Evolutionary conservation across 1,139 yeast genomes (phyloP).

Genomic region (Nadsonia commutata): DNA sequence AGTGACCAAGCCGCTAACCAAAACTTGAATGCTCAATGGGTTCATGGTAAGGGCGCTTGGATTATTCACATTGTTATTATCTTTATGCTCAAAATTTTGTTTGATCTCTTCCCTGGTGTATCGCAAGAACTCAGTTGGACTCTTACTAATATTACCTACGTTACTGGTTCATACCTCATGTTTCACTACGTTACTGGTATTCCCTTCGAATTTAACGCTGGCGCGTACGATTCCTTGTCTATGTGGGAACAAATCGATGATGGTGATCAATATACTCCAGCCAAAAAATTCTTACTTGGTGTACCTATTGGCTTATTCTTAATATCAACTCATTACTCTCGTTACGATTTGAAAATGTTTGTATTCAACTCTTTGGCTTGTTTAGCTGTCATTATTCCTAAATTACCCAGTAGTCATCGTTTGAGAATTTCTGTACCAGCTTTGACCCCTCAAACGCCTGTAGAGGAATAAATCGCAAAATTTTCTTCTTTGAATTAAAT

Average conservation of each 20-base stretch:
- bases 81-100: conserved; percentile 54
- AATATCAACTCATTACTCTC: conserved; percentile 80
- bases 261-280: conserved; percentile 94
- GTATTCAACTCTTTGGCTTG: conserved; percentile 70
- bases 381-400: conserved; percentile 72
- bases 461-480: no score
- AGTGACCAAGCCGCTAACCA: conserved; percentile 84
- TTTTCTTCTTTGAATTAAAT: no score
- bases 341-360: conserved; percentile 68
- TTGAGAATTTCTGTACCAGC: conserved; percentile 23
- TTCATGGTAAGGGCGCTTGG: conserved; percentile 86
- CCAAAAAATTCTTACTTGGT: conserved; percentile 79
- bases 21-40: conserved; percentile 92
- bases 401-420: conserved; percentile 45
- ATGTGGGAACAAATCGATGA: conserved; percentile 99
- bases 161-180: conserved; percentile 86
- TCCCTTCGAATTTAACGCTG: conserved; percentile 91
- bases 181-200: conserved; percentile 94
- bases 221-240: conserved; percentile 89
- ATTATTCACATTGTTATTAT: conserved; percentile 77
- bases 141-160: conserved; percentile 76
- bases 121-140: conserved; percentile 89
- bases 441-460: conserved; percentile 9
- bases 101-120: conserved; percentile 61
- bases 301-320: conserved; percentile 83